Conservation (phyloP, 129 eudicot species). For the Helianthus tuberosus region DNA sequence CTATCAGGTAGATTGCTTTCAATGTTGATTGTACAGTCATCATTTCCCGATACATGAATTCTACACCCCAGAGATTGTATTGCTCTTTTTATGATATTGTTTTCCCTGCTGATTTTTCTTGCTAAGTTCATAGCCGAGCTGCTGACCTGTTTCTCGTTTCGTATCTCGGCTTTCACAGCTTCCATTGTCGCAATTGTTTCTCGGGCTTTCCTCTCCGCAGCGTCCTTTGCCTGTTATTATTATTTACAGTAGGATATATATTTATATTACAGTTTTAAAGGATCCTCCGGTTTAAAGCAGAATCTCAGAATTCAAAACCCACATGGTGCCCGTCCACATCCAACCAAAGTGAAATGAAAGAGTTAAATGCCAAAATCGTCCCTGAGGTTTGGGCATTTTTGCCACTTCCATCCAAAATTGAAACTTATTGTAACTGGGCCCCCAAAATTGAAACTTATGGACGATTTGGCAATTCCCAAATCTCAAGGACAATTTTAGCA, state of each 20-base stretch:
- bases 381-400: no score
- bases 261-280: background rate
- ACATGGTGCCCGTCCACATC: background rate
- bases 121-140: conserved; percentile 71
- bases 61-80: conserved; percentile 81
- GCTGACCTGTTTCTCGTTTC: conserved; percentile 69
- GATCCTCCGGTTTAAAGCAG: background rate
- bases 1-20: conserved; percentile 64
- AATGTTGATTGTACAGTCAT: conserved; percentile 74
- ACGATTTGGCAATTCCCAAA: no score
- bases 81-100: conserved; percentile 76
- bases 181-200: conserved; percentile 55
- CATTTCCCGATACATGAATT: conserved; percentile 68
- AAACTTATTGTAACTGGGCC: no score
- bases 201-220: conserved; percentile 67
- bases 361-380: no score
- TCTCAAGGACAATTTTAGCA: no score
- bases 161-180: conserved; percentile 64
- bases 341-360: background rate
- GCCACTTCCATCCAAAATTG: no score
- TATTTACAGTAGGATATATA: background rate
- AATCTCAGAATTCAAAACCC: background rate
- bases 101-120: conserved; percentile 67
- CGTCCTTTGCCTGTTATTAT: conserved; percentile 71
- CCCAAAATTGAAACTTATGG: no score